Evolutionary conservation across 2,329 filamentous ascomycete genomes (phyloP), one percentile per base, ranked within the genome.

Genomic region (Alternaria arbusti): DNA sequence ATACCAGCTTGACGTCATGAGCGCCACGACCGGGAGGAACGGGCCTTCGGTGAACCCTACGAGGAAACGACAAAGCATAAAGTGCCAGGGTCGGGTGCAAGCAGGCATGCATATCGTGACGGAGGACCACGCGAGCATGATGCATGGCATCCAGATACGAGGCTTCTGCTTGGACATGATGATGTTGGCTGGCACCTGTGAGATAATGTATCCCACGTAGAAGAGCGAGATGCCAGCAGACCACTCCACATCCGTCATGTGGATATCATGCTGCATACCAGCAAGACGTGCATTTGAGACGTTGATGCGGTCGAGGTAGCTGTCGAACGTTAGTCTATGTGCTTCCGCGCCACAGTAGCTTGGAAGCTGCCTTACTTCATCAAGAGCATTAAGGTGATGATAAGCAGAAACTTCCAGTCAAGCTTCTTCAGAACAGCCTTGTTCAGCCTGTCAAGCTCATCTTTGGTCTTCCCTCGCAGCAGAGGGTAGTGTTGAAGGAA

Each of bases 161-260:
- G 80, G 79, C 22, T 75, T 73, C 0, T 70, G 65, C 56, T 78
- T 80, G 20, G 83, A 81, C 51, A 85, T 74, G 32, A 82, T 76
- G 30, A 85, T 74, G 64, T 84, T 84, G n/a, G 81, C 82, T 0
- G 83, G 83, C 0, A 85, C 75, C 61, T 84, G 83, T 9, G 80
- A 78, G 59, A 84, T 74, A 45, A 84, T 80, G 64, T 83, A 84
- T 4, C 82, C 82, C 4, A 85, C 80, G 47, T 84, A 84, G 66
- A 81, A 85, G 58, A 79, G 74, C 46, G 76, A 84, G 32, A 82
- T 84, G 12, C 74, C 83, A 28, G 77, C 67, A 7, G 74, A 78
- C 76, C 83, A 85, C 30, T 80, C 26, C 1, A 62, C 63, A 36
- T 73, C 71, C 5, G 36, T 63, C 68, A 72, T 72, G 58, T 71